Conservation (phyloP, 805 yeast genomes). For the Clavispora santaluciae region DNA sequence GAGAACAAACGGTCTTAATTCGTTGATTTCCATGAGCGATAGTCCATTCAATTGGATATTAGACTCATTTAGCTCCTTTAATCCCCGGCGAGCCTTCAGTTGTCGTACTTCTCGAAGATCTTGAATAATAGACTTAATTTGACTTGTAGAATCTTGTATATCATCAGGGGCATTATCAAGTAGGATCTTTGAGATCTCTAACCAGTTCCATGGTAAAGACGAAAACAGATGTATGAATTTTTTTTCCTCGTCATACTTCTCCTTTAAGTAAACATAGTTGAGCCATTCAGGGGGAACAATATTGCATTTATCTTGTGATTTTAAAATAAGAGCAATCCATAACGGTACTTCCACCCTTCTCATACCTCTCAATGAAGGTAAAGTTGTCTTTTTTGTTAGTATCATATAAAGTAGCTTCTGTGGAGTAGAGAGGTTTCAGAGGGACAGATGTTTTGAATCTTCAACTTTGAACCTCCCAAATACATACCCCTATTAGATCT, state of each 20-base stretch:
- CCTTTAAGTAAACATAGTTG: conserved; percentile 46
- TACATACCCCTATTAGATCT: conserved; percentile 57
- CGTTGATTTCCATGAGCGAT: conserved; percentile 82
- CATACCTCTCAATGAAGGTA: conserved; percentile 63
- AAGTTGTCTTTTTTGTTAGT: conserved; percentile 32
- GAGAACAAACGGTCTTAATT: conserved; percentile 77
- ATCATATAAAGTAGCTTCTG: neutral
- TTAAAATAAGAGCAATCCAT: conserved; percentile 83
- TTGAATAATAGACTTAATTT: conserved; percentile 64
- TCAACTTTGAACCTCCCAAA: neutral
- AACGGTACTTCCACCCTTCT: conserved; percentile 68
- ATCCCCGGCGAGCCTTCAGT: conserved; percentile 76
- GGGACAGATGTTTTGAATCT: no score
- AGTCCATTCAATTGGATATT: conserved; percentile 80
- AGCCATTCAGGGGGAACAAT: conserved; percentile 88
- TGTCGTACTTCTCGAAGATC: conserved; percentile 81
- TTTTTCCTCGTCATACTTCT: conserved; percentile 63
- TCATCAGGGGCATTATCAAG: conserved; percentile 75
- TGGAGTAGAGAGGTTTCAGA: no score
- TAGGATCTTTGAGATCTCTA: conserved; percentile 69
- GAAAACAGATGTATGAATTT: conserved; percentile 56
- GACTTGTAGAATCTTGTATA: conserved; percentile 65
- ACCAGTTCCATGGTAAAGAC: conserved; percentile 82
- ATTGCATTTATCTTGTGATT: conserved; percentile 80
- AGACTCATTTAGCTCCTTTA: conserved; percentile 71